These are phyloP conservation scores for Takashimella koratensis DNA, from an alignment of 1,284 basidiomycete genomes.

Conservation along the genomic window DNA sequence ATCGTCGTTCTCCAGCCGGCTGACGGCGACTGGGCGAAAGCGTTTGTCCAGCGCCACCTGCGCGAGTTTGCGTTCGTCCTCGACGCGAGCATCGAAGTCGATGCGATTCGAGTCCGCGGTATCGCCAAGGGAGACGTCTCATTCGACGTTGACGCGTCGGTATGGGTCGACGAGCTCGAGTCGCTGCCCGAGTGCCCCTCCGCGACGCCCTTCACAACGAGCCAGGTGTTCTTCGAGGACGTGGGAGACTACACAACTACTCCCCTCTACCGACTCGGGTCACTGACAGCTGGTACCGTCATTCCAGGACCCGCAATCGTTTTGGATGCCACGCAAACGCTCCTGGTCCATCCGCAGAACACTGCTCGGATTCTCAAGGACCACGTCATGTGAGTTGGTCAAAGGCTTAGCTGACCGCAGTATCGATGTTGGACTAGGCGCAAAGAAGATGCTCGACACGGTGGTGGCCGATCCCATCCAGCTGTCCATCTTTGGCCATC, in stretches of 20 bases:
- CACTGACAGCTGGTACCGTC: conserved; percentile 2
- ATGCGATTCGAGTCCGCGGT: conserved; percentile 48
- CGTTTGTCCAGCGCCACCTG: conserved; percentile 17
- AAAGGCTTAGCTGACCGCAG: conserved; percentile 48
- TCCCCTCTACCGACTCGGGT: conserved; percentile 6
- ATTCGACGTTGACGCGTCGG: neutral
- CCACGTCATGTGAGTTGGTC: conserved; percentile 49
- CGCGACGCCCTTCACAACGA: conserved; percentile 1
- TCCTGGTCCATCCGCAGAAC: conserved; percentile 19
- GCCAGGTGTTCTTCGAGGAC: conserved; percentile 11
- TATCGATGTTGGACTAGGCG: conserved; percentile 14
- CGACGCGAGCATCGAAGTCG: conserved; percentile 42
- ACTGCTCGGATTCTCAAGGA: conserved; percentile 17
- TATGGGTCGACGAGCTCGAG: conserved; percentile 4
- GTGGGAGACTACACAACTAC: conserved; percentile 1
- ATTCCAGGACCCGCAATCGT: conserved; percentile 8
- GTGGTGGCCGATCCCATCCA: conserved; percentile 43
- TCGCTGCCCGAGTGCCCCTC: neutral
- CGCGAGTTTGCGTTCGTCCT: conserved; percentile 41
- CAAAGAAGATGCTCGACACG: neutral
- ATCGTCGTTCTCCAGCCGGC: conserved; percentile 65
- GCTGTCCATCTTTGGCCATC: conserved; percentile 51
- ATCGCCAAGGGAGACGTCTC: conserved; percentile 45
- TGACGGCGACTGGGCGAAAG: conserved; percentile 60
- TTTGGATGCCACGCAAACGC: conserved; percentile 9